Evolutionary conservation across 202 grass and related monocot species (phyloP), one percentile per base, ranked within the genome.

Genomic region (Cymbopogon flexuosus): DNA sequence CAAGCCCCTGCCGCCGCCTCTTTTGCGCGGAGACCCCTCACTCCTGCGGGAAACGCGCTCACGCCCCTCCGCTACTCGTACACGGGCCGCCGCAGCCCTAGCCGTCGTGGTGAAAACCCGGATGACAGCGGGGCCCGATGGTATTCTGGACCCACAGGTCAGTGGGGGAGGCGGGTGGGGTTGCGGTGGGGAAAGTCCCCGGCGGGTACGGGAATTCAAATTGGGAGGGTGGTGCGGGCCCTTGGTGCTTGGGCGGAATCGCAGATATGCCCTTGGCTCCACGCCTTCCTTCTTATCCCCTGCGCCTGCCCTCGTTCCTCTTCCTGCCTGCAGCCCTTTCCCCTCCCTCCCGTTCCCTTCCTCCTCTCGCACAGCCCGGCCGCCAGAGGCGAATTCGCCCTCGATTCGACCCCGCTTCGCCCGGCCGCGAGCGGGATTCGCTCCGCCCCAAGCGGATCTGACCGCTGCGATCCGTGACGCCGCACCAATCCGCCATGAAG

Each of bases 401-500:
- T 29, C 76, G 65, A 58, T 86, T 30, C 58, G 33, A 2, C 41
- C 8, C 31, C 58, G 33, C 8, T 65, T 11, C 35, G 87, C 0
- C 31, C 18, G 49, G 56, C 81, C 84, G 61, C 35, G 0, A 14
- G 10, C 14, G 21, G 27, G 36, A 75, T 64, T 45, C 37, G 5
- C 18, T 1, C 54, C 60, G 15, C 88, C 58, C 0, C 14, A 11
- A 2, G 9, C 56, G 36, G 82, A 89, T 91, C 62, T 79, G 69
- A 60, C 66, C 45, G 51, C 0, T 51, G 49, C 65, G 10, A 16
- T 77, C 2, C 31, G 0, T 72, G 23, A 60, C 81, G 67, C 34
- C 22, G 40, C 31, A 87, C 83, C 35, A 49, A 31, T 57, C 68
- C 24, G 52, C 72, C 88, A 98, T 98, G 95, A 98, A 96, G 78